These are phyloP conservation scores for Nitzschia sp. DNA, from an alignment of 108 stramenopile genomes.

Conservation along the genomic window DNA sequence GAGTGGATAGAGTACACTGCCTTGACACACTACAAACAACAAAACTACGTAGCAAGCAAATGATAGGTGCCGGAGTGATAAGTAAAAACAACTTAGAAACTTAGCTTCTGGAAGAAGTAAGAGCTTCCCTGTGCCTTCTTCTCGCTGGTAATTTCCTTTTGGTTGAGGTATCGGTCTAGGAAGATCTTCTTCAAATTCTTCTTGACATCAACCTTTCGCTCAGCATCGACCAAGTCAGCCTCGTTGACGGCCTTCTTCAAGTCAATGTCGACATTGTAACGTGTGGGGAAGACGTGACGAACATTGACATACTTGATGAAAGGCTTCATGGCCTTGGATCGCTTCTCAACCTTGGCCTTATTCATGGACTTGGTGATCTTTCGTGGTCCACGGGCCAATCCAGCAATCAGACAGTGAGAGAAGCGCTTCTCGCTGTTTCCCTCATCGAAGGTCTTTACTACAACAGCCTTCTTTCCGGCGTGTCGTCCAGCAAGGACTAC, in stretches of 20 bases:
- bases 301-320: conserved; percentile 99
- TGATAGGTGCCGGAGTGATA: too few relatives aligned
- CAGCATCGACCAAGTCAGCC: conserved; percentile 78
- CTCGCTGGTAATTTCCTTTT: conserved; percentile 89
- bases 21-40: too few relatives aligned
- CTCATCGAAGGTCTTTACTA: conserved; percentile 97
- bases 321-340: conserved; percentile 94
- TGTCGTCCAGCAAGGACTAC: conserved; percentile 98
- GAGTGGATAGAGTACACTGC: too few relatives aligned
- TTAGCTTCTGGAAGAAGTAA: conserved; percentile 97
- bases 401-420: conserved; percentile 96
- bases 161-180: conserved; percentile 91
- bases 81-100: conserved; percentile 75
- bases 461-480: conserved; percentile 99
- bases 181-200: conserved; percentile 96
- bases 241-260: conserved; percentile 94
- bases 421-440: conserved; percentile 92
- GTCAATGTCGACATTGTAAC: conserved; percentile 95
- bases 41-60: too few relatives aligned
- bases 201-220: conserved; percentile 81
- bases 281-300: conserved; percentile 99
- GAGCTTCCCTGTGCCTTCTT: conserved; percentile 93
- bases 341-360: conserved; percentile 95
- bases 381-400: conserved; percentile 93
- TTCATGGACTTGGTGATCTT: conserved; percentile 97